Evolutionary conservation across 805 yeast species (phyloP), one percentile per base, ranked within the genome.

Genomic region (Lachancea thermotolerans): DNA sequence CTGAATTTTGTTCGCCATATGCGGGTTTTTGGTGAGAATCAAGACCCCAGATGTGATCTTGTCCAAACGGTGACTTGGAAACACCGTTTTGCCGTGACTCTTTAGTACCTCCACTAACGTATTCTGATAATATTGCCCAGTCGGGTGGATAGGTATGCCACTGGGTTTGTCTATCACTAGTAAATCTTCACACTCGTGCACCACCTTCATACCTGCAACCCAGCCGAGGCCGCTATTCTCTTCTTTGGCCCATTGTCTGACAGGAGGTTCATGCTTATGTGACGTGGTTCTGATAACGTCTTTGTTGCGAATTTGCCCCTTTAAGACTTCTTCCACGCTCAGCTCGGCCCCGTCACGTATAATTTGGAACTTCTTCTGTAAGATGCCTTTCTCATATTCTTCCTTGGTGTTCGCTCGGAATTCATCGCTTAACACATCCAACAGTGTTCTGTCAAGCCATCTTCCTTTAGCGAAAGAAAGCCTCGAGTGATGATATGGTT

Each of bases 141-240:
- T 84, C 2, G 99, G 98, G 61, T 93, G 99, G 1, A 87, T 91
- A 0, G 98, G 98, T 1, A 93, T 73, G 0, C 99, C 98, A 4
- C 86, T 74, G 0, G 99, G 99, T 54, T 93, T 93, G 64, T 91
- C 91, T 11, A 93, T 79, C 3, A 86, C 93, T 5, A 91, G 72
- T n/a, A 86, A 59, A 34, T 81, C 73, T 2, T 80, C 87, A 61
- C 87, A 82, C 52, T 88, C 85, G 58, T 73, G 73, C 0, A 89
- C 78, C 11, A 89, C 76, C 42, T 74, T 72, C 43, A 88, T 79
- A 0, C 77, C 76, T 12, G 69, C 61, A 49, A 63, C 41, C 12
- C 49, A 39, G 2, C 37, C 42, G 2, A 45, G 40, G 17, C 53
- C 47, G 37, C 45, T 50, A 10, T 29, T 39, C 14, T 49, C 53